Conservation (phyloP, 2,329 filamentous ascomycete genomes). For the Diplocarpon mali region DNA sequence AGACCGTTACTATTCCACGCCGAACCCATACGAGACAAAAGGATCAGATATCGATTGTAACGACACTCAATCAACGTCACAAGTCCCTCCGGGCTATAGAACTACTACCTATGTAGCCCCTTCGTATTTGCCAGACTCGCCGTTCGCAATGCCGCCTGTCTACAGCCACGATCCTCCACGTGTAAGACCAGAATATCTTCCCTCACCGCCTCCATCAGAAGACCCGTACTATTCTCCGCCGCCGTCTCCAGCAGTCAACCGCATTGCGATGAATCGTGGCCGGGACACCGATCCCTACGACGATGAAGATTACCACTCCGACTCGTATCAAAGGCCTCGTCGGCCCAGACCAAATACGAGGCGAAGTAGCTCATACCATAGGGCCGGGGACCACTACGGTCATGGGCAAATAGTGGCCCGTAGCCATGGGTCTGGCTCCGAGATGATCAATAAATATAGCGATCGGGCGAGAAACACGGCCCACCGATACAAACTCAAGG, state of each 20-base stretch:
- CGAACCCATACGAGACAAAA: not conserved
- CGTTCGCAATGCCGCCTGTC: not conserved
- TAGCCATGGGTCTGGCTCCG: conserved; percentile 3
- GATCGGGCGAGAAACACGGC: conserved; percentile 11
- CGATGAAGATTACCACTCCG: conserved; percentile 10
- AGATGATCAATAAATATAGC: not conserved
- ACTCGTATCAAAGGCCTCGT: conserved; percentile 1
- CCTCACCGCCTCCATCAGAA: conserved; percentile 1
- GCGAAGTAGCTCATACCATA: conserved; percentile 13
- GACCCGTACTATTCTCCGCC: not conserved
- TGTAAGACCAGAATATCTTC: conserved; percentile 10
- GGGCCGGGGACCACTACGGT: conserved; percentile 1
- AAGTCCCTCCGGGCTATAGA: not conserved
- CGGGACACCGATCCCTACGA: conserved; percentile 4
- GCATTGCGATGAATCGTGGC: conserved; percentile 4
- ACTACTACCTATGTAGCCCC: not conserved
- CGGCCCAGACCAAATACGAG: conserved; percentile 7
- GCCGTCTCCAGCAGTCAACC: not conserved
- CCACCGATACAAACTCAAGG: conserved; percentile 16
- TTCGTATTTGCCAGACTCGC: not conserved
- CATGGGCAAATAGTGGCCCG: not conserved
- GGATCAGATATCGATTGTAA: not conserved
- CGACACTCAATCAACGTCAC: not conserved
- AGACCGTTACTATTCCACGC: not conserved
- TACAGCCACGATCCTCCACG: conserved; percentile 5